Base-by-base conservation (phyloP, 208 protist species). In the Trypanosoma caninum region DNA sequence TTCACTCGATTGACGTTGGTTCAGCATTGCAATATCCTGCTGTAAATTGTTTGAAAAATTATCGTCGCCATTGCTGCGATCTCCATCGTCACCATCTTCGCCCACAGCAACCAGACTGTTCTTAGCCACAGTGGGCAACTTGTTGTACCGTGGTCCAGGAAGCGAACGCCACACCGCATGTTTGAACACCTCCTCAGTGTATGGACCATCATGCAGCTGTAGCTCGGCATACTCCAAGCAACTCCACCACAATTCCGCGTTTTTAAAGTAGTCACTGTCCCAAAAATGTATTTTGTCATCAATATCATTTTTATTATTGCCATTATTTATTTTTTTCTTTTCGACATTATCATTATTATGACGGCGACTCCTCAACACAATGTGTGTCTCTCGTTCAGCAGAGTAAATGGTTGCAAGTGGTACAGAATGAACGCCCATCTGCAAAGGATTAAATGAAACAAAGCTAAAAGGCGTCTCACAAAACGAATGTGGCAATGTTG, bases 391-490 rank as follows among this genome's bases (percentile, higher is more conserved):
- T 37, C 28, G 44, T 35, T 54, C 48, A 3, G 62, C 23, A 37
- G 51, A 57, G 46, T 59, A 76, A 14, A 56, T 50, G 0, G 54
- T 68, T 31, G 52, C 57, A 4, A 76, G 41, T 18, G 64, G 71
- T 11, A 58, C 38, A n/a, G 40, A 56, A n/a, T 51, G 48, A 7
- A 50, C 31, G 13, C 54, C 34, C 54, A 64, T 38, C 4, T 27
- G 46, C 16, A 70, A 6, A 30, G 56, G 47, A 11, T 35, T 40
- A 55, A 70, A 63, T 14, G 56, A 52, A 56, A 56, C 22, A 33
- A 13, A 51, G 16, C 9, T 45, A 18, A 69, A 62, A 23, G 45
- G 28, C 3, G 16, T 40, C 23, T 69, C 64, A 35, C 31, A 58
- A 3, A 56, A 7, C 10, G 41, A 33, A n/a, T 40, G 30, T 33